Base-by-base conservation (phyloP, 345 rosid genomes). In the Sapria himalayana region DNA sequence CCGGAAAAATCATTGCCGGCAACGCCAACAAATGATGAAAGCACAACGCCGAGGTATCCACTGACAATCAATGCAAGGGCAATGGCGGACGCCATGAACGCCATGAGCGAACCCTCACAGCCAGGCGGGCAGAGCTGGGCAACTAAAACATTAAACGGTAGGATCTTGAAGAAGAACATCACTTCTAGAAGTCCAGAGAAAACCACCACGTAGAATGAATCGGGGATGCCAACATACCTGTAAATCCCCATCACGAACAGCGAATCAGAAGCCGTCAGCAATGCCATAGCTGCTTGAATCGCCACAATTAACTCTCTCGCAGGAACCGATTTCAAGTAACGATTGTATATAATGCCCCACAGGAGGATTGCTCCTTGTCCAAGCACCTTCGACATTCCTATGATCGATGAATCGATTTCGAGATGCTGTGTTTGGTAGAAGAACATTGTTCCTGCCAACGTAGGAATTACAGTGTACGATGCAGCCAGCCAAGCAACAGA, bases 61-160 rank as follows among this genome's bases (percentile, higher is more conserved):
- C 91, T 78, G 17, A 61, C 69, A 32, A 81, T 78, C 15, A 86
- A 41, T 0, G 94, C 58, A 16, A 86, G 73, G 13, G 94, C 82
- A 24, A 71, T 38, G 10, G 78, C 82, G 15, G 93, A 78, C 65
- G 71, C 81, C 9, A 74, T 78, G 18, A 78, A 67, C 4, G 94
- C 91, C 74, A 76, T 70, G 25, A 82, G 50, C 22, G 98, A 86
- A 7, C 94, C 94, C 62, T 82, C 94, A 37, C 92, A 85, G n/a
- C 86, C 92, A 0, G 52, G 71, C 13, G 86, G 94, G 52, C 93
- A 81, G 4, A 78, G 68, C 48, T 69, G 56, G 0, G 80, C 68
- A 20, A 89, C 71, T 62, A 78, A 49, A 14, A 82, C 61, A 4
- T 69, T 72, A 53, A 89, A 82, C 0, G 94, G 98, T 8, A 89